These are phyloP conservation scores for Hypericum perforatum DNA, from an alignment of 345 rosid genomes.

Conservation along the genomic window DNA sequence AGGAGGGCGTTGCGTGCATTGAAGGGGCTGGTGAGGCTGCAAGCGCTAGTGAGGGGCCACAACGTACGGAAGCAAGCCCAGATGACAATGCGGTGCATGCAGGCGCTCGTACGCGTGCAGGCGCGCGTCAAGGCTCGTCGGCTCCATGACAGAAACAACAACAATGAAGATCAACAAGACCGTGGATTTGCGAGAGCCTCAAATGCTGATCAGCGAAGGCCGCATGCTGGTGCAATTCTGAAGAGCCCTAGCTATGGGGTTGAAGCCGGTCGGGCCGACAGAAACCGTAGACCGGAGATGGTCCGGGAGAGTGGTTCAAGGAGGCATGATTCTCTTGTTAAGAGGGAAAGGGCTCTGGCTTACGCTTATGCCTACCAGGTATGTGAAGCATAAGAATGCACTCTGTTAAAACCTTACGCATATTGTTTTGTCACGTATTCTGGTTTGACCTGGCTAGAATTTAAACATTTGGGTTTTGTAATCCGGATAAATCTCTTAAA, in stretches of 20 bases:
- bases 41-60: constrained; percentile 89
- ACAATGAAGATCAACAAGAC: constrained; percentile 36
- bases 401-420: too few relatives aligned
- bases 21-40: constrained; percentile 88
- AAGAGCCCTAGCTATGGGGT: constrained; percentile 21
- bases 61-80: constrained; percentile 93
- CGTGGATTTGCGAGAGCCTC: neutral
- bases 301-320: constrained; percentile 33
- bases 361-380: constrained; percentile 90
- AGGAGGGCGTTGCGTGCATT: constrained; percentile 86
- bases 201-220: too few relatives aligned
- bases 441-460: too few relatives aligned
- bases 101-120: constrained; percentile 88
- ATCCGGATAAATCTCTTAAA: too few relatives aligned
- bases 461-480: too few relatives aligned
- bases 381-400: too few relatives aligned
- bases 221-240: neutral
- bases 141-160: constrained; percentile 33
- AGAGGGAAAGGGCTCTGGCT: constrained; percentile 86
- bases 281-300: constrained; percentile 32
- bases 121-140: constrained; percentile 80
- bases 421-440: too few relatives aligned
- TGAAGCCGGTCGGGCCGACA: constrained; percentile 24
- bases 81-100: constrained; percentile 98
- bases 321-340: constrained; percentile 50